These are phyloP conservation scores for Poteriospumella lacustris DNA, from an alignment of 108 stramenopile genomes.

Conservation along the genomic window DNA sequence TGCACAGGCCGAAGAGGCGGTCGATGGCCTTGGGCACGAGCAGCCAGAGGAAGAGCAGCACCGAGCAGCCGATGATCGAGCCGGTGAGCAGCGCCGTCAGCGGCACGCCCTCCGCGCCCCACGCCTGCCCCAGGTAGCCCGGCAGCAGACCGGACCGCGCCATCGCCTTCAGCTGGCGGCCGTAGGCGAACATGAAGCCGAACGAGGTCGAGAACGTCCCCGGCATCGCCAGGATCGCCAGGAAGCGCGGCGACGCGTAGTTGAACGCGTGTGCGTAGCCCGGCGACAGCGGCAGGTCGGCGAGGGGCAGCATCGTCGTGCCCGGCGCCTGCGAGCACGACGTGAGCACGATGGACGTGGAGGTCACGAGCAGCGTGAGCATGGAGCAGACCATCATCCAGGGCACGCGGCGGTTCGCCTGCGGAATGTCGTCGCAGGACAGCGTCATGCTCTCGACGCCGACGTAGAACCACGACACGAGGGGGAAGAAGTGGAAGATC, in stretches of 20 bases:
- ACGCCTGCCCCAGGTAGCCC: neutral
- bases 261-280: no score
- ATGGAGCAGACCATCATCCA: neutral
- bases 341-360: no score
- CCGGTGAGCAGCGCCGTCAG: neutral
- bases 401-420: neutral
- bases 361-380: neutral
- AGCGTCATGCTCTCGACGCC: neutral
- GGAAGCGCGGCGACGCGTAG: no score
- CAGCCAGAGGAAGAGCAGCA: neutral
- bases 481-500: neutral
- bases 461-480: neutral
- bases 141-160: neutral
- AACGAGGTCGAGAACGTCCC: neutral
- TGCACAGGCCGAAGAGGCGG: neutral
- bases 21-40: no score
- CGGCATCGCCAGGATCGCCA: neutral
- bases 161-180: neutral
- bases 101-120: neutral
- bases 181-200: conserved; percentile 14
- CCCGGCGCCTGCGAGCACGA: no score
- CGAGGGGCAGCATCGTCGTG: no score
- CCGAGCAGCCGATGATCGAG: neutral
- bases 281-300: no score
- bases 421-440: neutral